Evolutionary conservation across 2,329 filamentous ascomycete species (phyloP).

Genomic region (Dothiorella sarmentorum): DNA sequence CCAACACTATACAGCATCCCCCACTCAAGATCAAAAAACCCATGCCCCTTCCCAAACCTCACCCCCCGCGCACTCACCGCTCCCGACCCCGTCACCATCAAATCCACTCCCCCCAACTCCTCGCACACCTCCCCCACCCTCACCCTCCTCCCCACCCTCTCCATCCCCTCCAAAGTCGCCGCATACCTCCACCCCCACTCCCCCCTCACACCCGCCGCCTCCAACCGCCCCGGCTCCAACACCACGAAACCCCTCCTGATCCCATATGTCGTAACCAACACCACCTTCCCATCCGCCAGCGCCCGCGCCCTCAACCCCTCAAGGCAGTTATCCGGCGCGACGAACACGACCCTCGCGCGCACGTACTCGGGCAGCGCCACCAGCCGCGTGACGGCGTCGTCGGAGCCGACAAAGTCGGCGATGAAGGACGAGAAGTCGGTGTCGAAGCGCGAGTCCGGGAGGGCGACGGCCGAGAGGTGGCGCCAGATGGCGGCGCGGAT

Average conservation of each 20-base stretch:
- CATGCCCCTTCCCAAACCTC: slow-evolving; percentile 41
- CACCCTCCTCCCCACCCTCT: slow-evolving; percentile 37
- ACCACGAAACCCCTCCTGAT: slow-evolving; percentile 43
- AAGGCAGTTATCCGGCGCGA: slow-evolving; percentile 46
- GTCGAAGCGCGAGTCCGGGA: slow-evolving; percentile 45
- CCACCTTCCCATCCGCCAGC: slow-evolving; percentile 39
- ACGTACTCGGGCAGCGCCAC: slow-evolving; percentile 33
- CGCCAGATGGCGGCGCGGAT: slow-evolving; percentile 34
- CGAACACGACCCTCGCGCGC: slow-evolving; percentile 34
- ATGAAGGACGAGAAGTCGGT: slow-evolving; percentile 44
- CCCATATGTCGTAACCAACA: slow-evolving; percentile 43
- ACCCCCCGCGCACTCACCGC: slow-evolving; percentile 40
- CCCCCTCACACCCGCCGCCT: too few relatives aligned
- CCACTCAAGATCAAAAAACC: slow-evolving; percentile 46
- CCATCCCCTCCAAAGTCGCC: slow-evolving; percentile 45
- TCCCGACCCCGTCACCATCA: slow-evolving; percentile 42
- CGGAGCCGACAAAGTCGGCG: slow-evolving; percentile 42
- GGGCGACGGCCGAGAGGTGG: slow-evolving; percentile 37
- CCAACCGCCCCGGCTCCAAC: slow-evolving; percentile 32
- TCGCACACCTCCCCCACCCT: slow-evolving; percentile 37
- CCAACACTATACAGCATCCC: slow-evolving; percentile 38
- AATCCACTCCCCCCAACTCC: slow-evolving; percentile 27
- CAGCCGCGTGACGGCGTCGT: slow-evolving; percentile 32
- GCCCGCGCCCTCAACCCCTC: slow-evolving; percentile 39
- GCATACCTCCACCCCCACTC: slow-evolving; percentile 31